Percentiles rank a stretch among this genome's conserved stretches.
Conservation (phyloP, 2,329 filamentous ascomycete genomes). For the Stagonosporopsis tanaceti region DNA sequence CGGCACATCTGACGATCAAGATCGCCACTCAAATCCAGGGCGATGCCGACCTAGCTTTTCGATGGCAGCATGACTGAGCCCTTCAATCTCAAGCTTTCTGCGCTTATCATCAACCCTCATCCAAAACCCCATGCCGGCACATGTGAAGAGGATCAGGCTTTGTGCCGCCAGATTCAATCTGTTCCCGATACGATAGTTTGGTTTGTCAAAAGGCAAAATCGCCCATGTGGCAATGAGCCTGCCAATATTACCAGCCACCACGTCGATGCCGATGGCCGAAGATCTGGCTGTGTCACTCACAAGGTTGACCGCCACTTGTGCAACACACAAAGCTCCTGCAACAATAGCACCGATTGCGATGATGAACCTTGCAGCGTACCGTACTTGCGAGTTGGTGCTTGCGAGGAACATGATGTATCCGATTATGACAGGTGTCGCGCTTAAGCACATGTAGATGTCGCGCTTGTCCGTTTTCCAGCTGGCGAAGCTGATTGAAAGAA, state of each 20-base stretch:
- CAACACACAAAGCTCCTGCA: background rate
- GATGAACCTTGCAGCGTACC: background rate
- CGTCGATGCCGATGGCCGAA: background rate
- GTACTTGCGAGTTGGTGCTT: background rate
- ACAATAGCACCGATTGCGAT: background rate
- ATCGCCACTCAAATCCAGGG: background rate
- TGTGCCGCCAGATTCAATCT: background rate
- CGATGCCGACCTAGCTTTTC: background rate
- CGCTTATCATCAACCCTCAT: background rate
- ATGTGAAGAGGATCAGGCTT: background rate
- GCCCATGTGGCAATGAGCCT: background rate
- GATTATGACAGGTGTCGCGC: constrained; percentile 67
- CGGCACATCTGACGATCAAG: background rate
- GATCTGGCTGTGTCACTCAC: background rate
- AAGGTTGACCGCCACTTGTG: background rate
- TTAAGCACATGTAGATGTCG: constrained; percentile 64
- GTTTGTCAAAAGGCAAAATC: background rate
- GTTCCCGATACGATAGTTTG: background rate
- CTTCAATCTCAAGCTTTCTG: background rate
- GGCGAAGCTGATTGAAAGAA: constrained; percentile 63
- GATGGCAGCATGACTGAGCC: background rate
- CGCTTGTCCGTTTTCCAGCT: constrained; percentile 67
- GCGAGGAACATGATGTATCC: constrained; percentile 60
- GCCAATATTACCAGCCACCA: background rate
- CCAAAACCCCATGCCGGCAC: background rate